These are phyloP conservation scores for Termitomyces sp. DNA, from an alignment of 768 basidiomycete species.

Conservation along the genomic window DNA sequence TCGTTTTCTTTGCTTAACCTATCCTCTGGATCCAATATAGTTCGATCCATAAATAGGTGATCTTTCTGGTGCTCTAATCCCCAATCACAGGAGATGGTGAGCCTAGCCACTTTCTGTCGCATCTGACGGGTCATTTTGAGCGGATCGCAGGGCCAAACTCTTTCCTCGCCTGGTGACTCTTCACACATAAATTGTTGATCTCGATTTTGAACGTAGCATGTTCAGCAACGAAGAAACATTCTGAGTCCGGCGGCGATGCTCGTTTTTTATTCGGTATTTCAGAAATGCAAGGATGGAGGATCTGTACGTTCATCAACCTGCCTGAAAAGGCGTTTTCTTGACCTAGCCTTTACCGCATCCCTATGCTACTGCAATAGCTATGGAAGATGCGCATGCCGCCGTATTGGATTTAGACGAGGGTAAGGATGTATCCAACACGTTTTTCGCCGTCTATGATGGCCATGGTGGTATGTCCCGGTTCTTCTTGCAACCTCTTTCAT, in stretches of 20 bases:
- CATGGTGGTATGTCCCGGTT: constrained; percentile 72
- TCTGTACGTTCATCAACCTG: constrained; percentile 59
- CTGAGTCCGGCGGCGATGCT: constrained; percentile 65
- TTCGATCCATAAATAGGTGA: constrained; percentile 6
- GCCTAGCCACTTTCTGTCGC: constrained; percentile 6
- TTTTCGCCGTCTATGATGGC: constrained; percentile 98
- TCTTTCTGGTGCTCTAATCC: constrained; percentile 3
- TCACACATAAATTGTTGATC: constrained; percentile 1
- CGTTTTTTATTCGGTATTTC: constrained; percentile 72
- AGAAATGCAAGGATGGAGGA: constrained; percentile 99
- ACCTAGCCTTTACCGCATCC: not conserved
- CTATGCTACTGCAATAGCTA: constrained; percentile 46
- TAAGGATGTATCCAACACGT: constrained; percentile 50
- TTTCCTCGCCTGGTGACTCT: constrained; percentile 68
- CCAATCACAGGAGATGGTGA: constrained; percentile 25
- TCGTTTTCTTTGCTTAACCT: constrained; percentile 19
- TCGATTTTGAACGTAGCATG: constrained; percentile 10
- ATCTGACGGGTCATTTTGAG: constrained; percentile 8
- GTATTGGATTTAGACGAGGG: constrained; percentile 62
- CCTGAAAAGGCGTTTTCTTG: constrained; percentile 1
- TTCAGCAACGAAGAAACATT: constrained; percentile 77
- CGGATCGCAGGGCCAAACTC: constrained; percentile 70
- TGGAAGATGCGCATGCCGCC: constrained; percentile 93
- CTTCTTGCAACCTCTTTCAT: not conserved
- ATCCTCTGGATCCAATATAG: constrained; percentile 9